Conservation (phyloP, 768 basidiomycete species). For the Naganishia vaughanmartiniae region DNA sequence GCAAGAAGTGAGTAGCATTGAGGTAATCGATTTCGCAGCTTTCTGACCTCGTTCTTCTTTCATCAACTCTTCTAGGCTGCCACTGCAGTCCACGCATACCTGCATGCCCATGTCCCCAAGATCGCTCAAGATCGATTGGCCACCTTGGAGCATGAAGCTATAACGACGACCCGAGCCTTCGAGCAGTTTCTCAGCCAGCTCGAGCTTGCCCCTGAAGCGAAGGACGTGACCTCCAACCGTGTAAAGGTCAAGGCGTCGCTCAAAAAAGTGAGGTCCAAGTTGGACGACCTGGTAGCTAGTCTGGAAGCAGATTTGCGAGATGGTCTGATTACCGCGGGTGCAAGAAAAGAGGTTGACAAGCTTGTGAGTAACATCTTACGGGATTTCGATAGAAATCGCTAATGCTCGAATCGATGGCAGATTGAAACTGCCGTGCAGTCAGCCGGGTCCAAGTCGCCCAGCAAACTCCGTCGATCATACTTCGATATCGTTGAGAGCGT, state of each 20-base stretch:
- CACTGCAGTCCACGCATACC: background rate
- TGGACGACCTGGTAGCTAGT: constrained; percentile 5
- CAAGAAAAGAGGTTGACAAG: constrained; percentile 15
- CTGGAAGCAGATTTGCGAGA: constrained; percentile 4
- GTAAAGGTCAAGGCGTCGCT: constrained; percentile 23
- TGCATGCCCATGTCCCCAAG: constrained; percentile 5
- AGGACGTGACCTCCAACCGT: constrained; percentile 9
- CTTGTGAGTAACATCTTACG: background rate
- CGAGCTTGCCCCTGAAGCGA: constrained; percentile 13
- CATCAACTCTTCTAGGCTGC: background rate
- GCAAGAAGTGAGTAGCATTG: constrained; percentile 3
- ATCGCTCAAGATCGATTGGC: constrained; percentile 14
- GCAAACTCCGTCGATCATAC: background rate
- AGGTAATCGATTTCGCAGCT: background rate
- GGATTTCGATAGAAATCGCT: background rate
- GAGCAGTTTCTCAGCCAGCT: constrained; percentile 4
- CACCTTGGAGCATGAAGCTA: constrained; percentile 9
- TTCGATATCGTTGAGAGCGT: background rate
- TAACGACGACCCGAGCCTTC: background rate
- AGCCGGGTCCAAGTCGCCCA: background rate
- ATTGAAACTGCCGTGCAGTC: background rate
- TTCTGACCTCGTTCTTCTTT: background rate
- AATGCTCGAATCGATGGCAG: background rate
- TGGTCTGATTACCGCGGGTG: constrained; percentile 15
- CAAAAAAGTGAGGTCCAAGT: constrained; percentile 13